Evolutionary conservation across 2,329 filamentous ascomycete genomes (phyloP), one percentile per base, ranked within the genome.

Genomic region (Beauveria pseudobassiana): DNA sequence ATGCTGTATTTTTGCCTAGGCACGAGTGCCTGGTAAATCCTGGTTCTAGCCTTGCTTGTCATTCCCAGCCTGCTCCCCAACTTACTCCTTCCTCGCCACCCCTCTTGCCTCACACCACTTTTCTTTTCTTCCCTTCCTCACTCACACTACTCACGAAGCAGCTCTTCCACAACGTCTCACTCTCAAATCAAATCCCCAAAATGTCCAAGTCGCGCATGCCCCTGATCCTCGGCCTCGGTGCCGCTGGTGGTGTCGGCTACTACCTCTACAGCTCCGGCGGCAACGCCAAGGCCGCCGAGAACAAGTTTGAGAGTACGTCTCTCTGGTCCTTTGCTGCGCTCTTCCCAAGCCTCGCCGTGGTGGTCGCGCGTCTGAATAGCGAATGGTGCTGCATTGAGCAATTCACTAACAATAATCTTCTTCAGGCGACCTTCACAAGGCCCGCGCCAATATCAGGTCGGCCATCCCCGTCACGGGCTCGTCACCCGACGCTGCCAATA

Each of bases 181-280:
- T 10, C 6, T 18, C 55, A 45, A 10, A 30, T 57, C 55, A 64
- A 57, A 22, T 16, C 26, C 9, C 67, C 65, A 75, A 54, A 66
- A 82, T 82, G 79, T 78, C 78, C 66, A 74, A 71, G 64, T 80
- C 80, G 55, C 76, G 76, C 67, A 67, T 75, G 48, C 80, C 81
- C 67, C 67, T 80, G 66, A 70, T 79, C 68, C 71, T 88, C 68
- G 88, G 87, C 68, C 76, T 86, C 67, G 83, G 80, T 63, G 86
- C 84, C 66, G 87, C 82, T 38, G 85, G 84, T 69, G 88, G 86
- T 66, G 78, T 87, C 63, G 91, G 89, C 49, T 98, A 96, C 82
- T 98, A 98, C 80, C 83, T 98, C 65, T 99, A 96, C 81, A 82
- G 78, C 57, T 89, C 93, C 18, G 93, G 93, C 64, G 93, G 93